Evolutionary conservation across 1,284 basidiomycete genomes (phyloP), one percentile per base, ranked within the genome.

Genomic region (Ustilago sp.): DNA sequence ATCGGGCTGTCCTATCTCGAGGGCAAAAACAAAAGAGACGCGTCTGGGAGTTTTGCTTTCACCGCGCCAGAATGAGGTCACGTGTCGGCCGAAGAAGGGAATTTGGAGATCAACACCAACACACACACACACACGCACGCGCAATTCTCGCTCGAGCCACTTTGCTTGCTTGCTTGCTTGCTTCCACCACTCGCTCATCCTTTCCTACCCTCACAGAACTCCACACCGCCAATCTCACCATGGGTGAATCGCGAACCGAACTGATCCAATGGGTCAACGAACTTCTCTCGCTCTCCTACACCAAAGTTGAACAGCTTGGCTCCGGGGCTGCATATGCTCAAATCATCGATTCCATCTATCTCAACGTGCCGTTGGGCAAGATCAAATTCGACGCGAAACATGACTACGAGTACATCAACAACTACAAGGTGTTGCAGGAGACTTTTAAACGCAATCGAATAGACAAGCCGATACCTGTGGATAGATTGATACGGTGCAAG

Each of bases 401-500:
- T 86, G 94, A 98, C 87, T 98, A 98, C 88, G 95, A 98, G 88
- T 98, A 91, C 86, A 88, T 98, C 67, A 92, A 91, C 57, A 99
- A 99, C 88, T 98, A 91, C 89, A 98, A 98, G 88, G 90, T 98
- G 81, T 88, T 99, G 83, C 95, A 98, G 86, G 79, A 80, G 32
- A 70, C 79, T 17, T 86, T 86, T 51, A 82, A 83, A 61, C 69
- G 75, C 93, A 92, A 86, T 86, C 90, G 93, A 86, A 93, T 98
- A 76, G 95, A 97, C 87, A 98, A 96, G 94, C 95, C 96, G 15
- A 95, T 99, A 84, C 93, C 91, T 1, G 93, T 99, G 34, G 95
- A 98, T 79, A 92, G 90, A 81, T 90, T 99, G 60, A 91, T 95
- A 54, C 96, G 96, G 88, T 99, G 96, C 89, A 98, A 98, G 89